Base-by-base conservation (phyloP, 768 basidiomycete species). In the Infundibulicybe gibba region DNA sequence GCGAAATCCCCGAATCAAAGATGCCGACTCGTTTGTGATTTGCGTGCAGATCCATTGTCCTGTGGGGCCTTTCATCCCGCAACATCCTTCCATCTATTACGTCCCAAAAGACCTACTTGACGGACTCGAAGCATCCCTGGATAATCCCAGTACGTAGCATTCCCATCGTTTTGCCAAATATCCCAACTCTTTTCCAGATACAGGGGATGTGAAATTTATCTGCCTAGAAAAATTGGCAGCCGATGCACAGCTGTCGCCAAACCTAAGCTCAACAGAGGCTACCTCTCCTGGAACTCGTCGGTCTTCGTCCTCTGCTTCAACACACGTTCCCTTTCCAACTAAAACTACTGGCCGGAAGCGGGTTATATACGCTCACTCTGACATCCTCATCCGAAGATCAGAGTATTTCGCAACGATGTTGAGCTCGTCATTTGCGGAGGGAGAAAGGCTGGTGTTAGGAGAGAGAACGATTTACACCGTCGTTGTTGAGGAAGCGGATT, bases 391-490 rank as follows among this genome's bases (percentile, higher is more conserved):
- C 41, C 73, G 77, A 10, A 71, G 87, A n/a, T 86, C 86, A 12
- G 87, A 89, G 50, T 90, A 90, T 56, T 89, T 90, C 54, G 74
- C 80, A 4, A 86, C 83, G 1, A 85, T 90, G 78, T 72, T 90
- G 10, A 66, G 76, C 16, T 87, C 85, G 0, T 72, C 81, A 0
- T 91, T 90, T 56, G 62, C 79, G n/a, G 87, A 89, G 62, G 81
- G 66, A 43, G 41, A 63, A 2, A 54, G 66, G 19, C 40, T 64
- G 30, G 30, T 61, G 8, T 62, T 66, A 2, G 77, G 74, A 17
- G 78, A 81, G 54, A 67, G 82, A 48, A 80, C 83, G 55, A 52
- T 81, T 0, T 77, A 81, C 58, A 84, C 79, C 1, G 63, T 90
- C 41, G 68, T 85, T n/a, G 81, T 90, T 6, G 83, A 89, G 53